Conservation (phyloP, 1,284 basidiomycete species). For the Apiotrichum gracile region DNA sequence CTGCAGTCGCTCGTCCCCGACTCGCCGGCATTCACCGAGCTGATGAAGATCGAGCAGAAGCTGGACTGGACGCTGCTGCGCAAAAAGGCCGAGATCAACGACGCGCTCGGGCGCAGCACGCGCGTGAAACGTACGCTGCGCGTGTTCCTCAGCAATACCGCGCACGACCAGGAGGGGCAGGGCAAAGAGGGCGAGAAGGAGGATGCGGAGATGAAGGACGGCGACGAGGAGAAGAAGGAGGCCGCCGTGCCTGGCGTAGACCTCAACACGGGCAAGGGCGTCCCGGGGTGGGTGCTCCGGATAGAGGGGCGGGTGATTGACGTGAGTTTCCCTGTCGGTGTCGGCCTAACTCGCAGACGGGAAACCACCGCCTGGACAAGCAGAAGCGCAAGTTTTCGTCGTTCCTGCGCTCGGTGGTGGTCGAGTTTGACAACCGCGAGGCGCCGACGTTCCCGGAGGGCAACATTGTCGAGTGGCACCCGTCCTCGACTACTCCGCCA, state of each 20-base stretch:
- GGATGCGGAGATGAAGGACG: slow-evolving; percentile 4
- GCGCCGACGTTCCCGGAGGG: slow-evolving; percentile 69
- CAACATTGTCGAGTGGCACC: slow-evolving; percentile 47
- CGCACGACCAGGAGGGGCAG: slow-evolving; percentile 81
- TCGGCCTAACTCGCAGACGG: slow-evolving; percentile 15
- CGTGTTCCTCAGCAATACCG: slow-evolving; percentile 82
- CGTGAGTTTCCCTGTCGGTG: slow-evolving; percentile 25
- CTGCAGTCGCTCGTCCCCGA: slow-evolving; percentile 56
- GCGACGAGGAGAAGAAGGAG: slow-evolving; percentile 2
- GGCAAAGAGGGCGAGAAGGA: slow-evolving; percentile 16
- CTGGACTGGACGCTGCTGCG: slow-evolving; percentile 93
- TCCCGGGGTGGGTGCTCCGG: slow-evolving; percentile 84
- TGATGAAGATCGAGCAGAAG: slow-evolving; percentile 82
- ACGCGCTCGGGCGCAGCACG: slow-evolving; percentile 55
- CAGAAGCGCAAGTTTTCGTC: slow-evolving; percentile 74
- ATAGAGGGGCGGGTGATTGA: slow-evolving; percentile 80
- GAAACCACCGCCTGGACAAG: slow-evolving; percentile 65
- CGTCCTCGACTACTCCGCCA: slow-evolving; percentile 58
- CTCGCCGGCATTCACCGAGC: slow-evolving; percentile 76
- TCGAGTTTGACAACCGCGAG: slow-evolving; percentile 78
- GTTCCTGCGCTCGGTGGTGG: slow-evolving; percentile 73
- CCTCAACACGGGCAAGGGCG: slow-evolving; percentile 62
- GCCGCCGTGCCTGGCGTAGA: slow-evolving; percentile 36
- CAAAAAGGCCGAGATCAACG: slow-evolving; percentile 83
- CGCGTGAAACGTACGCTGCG: slow-evolving; percentile 69